Conservation (phyloP, 2,329 filamentous ascomycete species). For the Ciborinia camelliae region DNA sequence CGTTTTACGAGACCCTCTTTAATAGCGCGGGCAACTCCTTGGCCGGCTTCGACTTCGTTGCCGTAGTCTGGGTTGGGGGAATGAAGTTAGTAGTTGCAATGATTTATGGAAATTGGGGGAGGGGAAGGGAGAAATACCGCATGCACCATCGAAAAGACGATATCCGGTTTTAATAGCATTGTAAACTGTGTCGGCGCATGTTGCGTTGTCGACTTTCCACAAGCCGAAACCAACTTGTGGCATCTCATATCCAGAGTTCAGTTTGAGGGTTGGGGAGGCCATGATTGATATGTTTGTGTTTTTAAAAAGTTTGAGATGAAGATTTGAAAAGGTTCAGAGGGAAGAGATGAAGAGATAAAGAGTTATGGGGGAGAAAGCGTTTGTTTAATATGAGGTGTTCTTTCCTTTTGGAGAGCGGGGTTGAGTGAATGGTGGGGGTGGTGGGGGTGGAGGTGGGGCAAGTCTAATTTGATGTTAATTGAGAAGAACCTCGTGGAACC, state of each 20-base stretch:
- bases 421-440: not conserved
- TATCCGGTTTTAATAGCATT: conserved; percentile 60
- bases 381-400: not conserved
- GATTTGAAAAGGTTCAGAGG: not conserved
- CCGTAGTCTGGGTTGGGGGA: conserved; percentile 61
- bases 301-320: not conserved
- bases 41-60: conserved; percentile 74
- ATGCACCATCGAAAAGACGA: conserved; percentile 58
- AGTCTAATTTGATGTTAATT: not conserved
- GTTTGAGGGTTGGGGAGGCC: conserved; percentile 42
- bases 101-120: not conserved
- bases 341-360: not conserved
- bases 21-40: conserved; percentile 76
- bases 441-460: not conserved
- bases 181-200: conserved; percentile 66
- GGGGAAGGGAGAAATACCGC: conserved; percentile 40
- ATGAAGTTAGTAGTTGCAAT: not conserved
- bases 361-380: not conserved
- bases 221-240: conserved; percentile 62
- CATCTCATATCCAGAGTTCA: conserved; percentile 51
- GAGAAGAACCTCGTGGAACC: conserved; percentile 9
- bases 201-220: conserved; percentile 67
- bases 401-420: not conserved
- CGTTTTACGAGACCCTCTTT: conserved; percentile 77
- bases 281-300: conserved; percentile 26